Conservation (phyloP, 148 eudicot genomes). For the Rhododendron ferrugineum region DNA sequence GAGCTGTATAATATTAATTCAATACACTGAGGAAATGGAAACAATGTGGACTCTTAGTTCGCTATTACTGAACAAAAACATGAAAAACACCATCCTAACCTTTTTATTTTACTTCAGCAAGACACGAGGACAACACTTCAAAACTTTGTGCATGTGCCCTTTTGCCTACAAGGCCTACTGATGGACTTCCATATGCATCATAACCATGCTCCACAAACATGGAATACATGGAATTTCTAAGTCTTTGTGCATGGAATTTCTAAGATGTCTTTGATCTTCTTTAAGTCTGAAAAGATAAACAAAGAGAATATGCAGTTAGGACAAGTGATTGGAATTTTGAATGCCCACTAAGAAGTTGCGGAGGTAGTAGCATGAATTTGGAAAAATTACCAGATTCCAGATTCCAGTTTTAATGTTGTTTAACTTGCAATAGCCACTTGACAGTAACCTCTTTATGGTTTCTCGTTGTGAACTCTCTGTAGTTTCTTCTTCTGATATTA, state of each 20-base stretch:
- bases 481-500: conserved; percentile 11
- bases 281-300: conserved; percentile 31
- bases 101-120: neutral
- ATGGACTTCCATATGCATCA: neutral
- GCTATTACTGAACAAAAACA: neutral
- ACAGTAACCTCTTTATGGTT: conserved; percentile 37
- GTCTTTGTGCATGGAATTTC: neutral
- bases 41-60: neutral
- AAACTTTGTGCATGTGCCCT: neutral
- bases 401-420: conserved; percentile 75
- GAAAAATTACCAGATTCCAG: conserved; percentile 74
- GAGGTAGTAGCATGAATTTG: neutral
- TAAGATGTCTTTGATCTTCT: no score
- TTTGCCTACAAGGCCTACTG: neutral
- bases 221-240: neutral
- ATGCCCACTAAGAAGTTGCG: neutral
- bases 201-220: neutral
- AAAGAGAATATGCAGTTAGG: neutral
- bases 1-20: neutral
- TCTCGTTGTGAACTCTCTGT: conserved; percentile 12
- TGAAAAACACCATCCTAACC: neutral
- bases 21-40: neutral
- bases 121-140: neutral
- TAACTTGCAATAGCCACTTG: conserved; percentile 49
- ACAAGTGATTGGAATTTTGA: neutral